Percentiles rank a stretch among this genome's conserved stretches.
These are phyloP conservation scores for Sporothrix protearum DNA, from an alignment of 2,329 filamentous ascomycete genomes.

Conservation along the genomic window DNA sequence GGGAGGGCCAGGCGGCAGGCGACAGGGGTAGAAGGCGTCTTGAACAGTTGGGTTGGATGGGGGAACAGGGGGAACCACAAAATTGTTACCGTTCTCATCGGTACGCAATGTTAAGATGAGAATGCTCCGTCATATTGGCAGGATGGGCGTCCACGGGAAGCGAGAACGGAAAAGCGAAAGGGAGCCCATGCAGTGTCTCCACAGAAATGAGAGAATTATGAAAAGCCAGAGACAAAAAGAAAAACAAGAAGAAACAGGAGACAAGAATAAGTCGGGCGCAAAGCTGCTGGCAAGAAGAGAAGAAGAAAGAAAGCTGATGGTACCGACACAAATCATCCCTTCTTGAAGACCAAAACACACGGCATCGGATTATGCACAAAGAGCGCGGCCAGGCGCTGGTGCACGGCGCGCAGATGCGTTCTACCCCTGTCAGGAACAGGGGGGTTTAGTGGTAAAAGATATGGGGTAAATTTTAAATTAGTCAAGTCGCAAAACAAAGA, in stretches of 20 bases:
- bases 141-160: not conserved
- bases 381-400: not conserved
- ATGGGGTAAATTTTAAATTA: not conserved
- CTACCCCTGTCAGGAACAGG: not conserved
- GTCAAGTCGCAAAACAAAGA: not conserved
- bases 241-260: too few relatives aligned
- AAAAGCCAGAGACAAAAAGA: not conserved
- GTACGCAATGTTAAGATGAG: constrained; percentile 17
- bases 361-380: not conserved
- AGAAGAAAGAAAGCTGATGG: not conserved
- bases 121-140: constrained; percentile 8
- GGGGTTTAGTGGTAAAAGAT: not conserved
- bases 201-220: not conserved
- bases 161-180: not conserved
- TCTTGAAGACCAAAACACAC: not conserved
- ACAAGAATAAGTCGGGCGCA: not conserved
- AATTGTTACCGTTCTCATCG: constrained; percentile 1
- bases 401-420: not conserved
- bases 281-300: not conserved
- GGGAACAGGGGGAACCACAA: not conserved
- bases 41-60: not conserved
- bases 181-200: not conserved
- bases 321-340: not conserved
- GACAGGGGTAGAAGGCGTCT: not conserved
- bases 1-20: not conserved